Conservation (phyloP, 352 stramenopile species). For the Phytophthora podocarpi region DNA sequence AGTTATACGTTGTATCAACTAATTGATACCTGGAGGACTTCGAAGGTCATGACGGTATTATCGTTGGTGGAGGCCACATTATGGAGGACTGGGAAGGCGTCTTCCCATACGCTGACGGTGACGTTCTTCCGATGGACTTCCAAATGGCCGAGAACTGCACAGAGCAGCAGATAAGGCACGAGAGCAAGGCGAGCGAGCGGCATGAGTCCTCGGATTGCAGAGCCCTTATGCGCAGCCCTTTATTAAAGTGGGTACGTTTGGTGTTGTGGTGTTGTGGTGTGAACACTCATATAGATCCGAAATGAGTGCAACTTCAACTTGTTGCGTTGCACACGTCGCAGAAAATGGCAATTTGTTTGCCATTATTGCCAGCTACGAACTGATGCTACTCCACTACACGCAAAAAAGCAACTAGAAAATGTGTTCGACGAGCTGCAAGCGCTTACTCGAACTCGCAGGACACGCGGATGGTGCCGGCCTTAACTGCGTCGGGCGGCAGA, state of each 20-base stretch:
- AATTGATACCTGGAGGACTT: constrained; percentile 60
- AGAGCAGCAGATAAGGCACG: constrained; percentile 5
- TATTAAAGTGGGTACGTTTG: background rate
- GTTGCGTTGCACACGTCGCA: no score
- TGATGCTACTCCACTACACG: constrained; percentile 1
- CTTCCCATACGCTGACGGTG: constrained; percentile 7
- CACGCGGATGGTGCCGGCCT: constrained; percentile 48
- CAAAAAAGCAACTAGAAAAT: background rate
- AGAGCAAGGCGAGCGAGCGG: background rate
- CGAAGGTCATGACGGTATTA: constrained; percentile 63
- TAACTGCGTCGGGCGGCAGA: constrained; percentile 37
- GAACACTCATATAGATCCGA: background rate
- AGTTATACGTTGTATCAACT: background rate
- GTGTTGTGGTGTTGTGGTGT: background rate
- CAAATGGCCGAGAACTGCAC: background rate
- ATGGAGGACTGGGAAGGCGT: constrained; percentile 1
- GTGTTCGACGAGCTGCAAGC: no score
- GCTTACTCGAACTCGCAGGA: constrained; percentile 49
- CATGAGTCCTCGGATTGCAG: background rate
- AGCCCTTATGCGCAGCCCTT: no score
- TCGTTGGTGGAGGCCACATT: background rate
- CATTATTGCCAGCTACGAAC: no score
- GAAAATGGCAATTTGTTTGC: no score
- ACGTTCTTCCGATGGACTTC: background rate
- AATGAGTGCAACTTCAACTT: constrained; percentile 4